Evolutionary conservation across 1,284 basidiomycete genomes (phyloP), one percentile per base, ranked within the genome.

Genomic region (Taiwanofungus camphoratus): DNA sequence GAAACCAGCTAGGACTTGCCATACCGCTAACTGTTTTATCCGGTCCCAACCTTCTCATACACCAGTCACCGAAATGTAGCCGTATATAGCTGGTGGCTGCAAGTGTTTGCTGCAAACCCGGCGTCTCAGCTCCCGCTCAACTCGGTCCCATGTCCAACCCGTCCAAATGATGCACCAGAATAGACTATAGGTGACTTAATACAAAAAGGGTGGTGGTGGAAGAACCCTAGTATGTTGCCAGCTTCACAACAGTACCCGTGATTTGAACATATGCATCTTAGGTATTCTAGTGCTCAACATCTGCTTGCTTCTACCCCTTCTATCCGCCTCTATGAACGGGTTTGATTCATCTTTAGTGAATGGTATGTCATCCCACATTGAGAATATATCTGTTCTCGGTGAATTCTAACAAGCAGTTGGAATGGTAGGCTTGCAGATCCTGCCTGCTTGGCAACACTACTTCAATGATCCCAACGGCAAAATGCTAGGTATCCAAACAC

Each of bases 291-390:
- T 73, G 32, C 61, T 84, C 24, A 84, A 84, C 58, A 44, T 82
- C 5, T 77, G 70, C 52, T 64, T 84, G 20, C 41, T 80, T 12
- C 60, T 82, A 12, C 79, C 80, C 3, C 64, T 84, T 4, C 53
- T 82, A 39, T 81, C 80, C 8, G 73, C 79, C 5, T 64, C 71
- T 2, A 71, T 74, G 33, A 82, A 82, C 59, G 80, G 80, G 26
- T 66, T 79, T 36, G 76, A 81, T 53, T 77, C 77, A 2, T 82
- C 79, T 9, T 58, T 82, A 29, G 67, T 82, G 18, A 82, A 83
- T 53, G 79, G 80, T 79, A 53, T 22, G 61, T 42, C 3, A 16
- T n/a, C n/a, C n/a, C n/a, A n/a, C n/a, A n/a, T n/a, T n/a, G n/a
- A n/a, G 40, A 11, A 6, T 13, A 4, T 6, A 5, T 11, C 23